Evolutionary conservation across 1,139 yeast species (phyloP), one percentile per base, ranked within the genome.

Genomic region (Meyerozyma smithsonii): DNA sequence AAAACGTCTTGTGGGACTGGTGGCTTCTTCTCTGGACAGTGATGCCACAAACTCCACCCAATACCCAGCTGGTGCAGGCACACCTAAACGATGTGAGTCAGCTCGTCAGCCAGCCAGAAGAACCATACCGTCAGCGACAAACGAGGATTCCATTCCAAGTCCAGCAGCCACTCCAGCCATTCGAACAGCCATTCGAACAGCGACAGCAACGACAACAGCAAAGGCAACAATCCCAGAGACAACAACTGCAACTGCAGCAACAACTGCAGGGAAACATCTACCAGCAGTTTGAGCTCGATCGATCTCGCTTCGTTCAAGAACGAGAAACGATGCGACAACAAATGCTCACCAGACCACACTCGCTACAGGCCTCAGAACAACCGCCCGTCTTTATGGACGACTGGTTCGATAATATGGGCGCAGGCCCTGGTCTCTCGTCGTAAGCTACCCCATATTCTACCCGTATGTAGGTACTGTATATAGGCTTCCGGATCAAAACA

Each of bases 401-500:
- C 32, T 28, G 32, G 32, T 14, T 28, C 8, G 11, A 28, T 4
- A 15, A 28, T 14, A 12, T 28, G 17, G 32, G 32, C 12, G n/a
- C 32, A 11, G 32, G 32, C 8, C 32, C 32, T 28, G 15, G 32
- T 14, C 16, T 28, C 8, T 14, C 16, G 8, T 28, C 32, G 8
- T 26, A 15, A 26, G 12, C 10, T 26, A 26, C 30, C 30, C 30
- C 30, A 14, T 14, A 14, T 26, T 12, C 8, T 26, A 4, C 8
- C 18, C 17, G 30, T 26, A n/a, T n/a, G 10, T 12, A 11, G 25
- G 30, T 12, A 26, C 30, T 26, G 30, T 26, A 26, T 26, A 26
- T 26, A 26, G 30, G 16, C 12, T 18, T n/a, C 17, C 20, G 5
- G 34, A 30, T 30, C 34, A 30, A 30, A 30, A 30, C 34, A 30